These are phyloP conservation scores for Coemansia sp. DNA, from an alignment of 192 early-diverging fungal genomes.

Conservation along the genomic window DNA sequence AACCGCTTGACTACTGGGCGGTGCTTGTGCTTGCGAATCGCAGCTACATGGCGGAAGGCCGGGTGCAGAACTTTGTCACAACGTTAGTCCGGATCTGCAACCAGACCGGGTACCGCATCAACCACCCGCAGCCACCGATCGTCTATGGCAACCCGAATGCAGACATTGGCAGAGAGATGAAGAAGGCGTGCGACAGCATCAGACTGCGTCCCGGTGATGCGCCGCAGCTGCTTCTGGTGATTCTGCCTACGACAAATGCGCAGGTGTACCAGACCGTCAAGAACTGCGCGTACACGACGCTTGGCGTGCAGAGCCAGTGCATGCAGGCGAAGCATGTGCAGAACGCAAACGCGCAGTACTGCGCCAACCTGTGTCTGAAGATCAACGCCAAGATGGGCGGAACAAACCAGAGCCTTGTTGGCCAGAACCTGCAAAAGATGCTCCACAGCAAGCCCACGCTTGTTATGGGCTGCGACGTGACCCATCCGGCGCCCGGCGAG, in stretches of 20 bases:
- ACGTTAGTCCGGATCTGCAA: slow-evolving; percentile 71
- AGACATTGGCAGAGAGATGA: slow-evolving; percentile 69
- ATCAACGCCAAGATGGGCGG: slow-evolving; percentile 94
- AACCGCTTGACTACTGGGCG: slow-evolving; percentile 74
- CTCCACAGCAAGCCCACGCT: slow-evolving; percentile 74
- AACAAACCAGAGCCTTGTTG: slow-evolving; percentile 70
- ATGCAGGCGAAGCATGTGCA: slow-evolving; percentile 80
- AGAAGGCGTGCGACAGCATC: slow-evolving; percentile 69
- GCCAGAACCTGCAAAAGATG: slow-evolving; percentile 58
- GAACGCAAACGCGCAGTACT: slow-evolving; percentile 83
- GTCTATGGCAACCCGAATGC: slow-evolving; percentile 58
- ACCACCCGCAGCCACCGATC: slow-evolving; percentile 50
- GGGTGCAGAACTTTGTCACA: slow-evolving; percentile 72
- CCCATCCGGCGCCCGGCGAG: slow-evolving; percentile 76
- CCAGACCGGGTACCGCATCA: slow-evolving; percentile 68
- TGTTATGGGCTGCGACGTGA: slow-evolving; percentile 89
- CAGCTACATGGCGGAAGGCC: slow-evolving; percentile 51
- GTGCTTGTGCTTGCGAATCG: slow-evolving; percentile 75
- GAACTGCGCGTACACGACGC: slow-evolving; percentile 82
- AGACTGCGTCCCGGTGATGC: slow-evolving; percentile 57
- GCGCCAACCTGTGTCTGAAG: slow-evolving; percentile 93
- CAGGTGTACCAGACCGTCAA: slow-evolving; percentile 86
- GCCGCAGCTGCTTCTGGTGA: slow-evolving; percentile 83
- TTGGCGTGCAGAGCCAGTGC: slow-evolving; percentile 90
- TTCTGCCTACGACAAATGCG: slow-evolving; percentile 79